Evolutionary conservation across 345 rosid genomes (phyloP).

Genomic region (Boechera retrofracta): DNA sequence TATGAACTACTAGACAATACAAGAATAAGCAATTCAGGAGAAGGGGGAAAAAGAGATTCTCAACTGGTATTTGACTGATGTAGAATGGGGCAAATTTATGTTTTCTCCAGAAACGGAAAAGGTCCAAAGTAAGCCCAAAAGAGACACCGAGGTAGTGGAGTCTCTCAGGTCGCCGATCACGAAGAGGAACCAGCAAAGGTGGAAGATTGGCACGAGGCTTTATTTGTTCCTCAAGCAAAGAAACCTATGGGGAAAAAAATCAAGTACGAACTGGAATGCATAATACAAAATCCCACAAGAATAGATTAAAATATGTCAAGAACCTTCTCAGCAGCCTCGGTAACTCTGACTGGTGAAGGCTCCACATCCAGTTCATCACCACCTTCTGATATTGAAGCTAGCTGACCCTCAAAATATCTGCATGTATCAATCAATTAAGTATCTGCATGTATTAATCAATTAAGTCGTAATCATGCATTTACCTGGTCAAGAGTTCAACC

Average conservation of each 20-base stretch:
- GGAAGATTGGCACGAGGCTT: slow-evolving; percentile 86
- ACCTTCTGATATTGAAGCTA: slow-evolving; percentile 71
- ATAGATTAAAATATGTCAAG: slow-evolving; percentile 8
- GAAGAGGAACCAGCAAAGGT: slow-evolving; percentile 82
- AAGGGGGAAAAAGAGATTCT: slow-evolving; percentile 40
- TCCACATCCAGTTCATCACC: slow-evolving; percentile 65
- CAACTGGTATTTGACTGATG: slow-evolving; percentile 85
- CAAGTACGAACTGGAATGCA: slow-evolving; percentile 23
- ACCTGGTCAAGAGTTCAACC: slow-evolving; percentile 91
- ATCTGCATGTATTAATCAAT: slow-evolving; percentile 48
- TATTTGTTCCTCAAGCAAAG: slow-evolving; percentile 82
- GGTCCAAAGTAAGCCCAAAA: slow-evolving; percentile 95
- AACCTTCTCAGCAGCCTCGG: slow-evolving; percentile 88
- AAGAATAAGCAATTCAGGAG: slow-evolving; percentile 23
- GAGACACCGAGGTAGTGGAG: slow-evolving; percentile 94
- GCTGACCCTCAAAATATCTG: slow-evolving; percentile 91
- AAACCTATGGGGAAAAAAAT: slow-evolving; percentile 56
- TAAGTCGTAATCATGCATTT: slow-evolving; percentile 23
- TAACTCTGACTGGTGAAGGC: slow-evolving; percentile 49
- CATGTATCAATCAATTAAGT: slow-evolving; percentile 36
- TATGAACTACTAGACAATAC: slow-evolving; percentile 29
- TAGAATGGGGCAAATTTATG: slow-evolving; percentile 90
- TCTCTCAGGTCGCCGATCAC: slow-evolving; percentile 81
- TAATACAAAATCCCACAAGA: slow-evolving; percentile 3
- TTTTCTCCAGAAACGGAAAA: slow-evolving; percentile 91